A percentile compares a stretch with the other conserved stretches of the same genome.
These are phyloP conservation scores for Lathyrus sativus DNA, from an alignment of 306 rosid genomes.

Conservation along the genomic window DNA sequence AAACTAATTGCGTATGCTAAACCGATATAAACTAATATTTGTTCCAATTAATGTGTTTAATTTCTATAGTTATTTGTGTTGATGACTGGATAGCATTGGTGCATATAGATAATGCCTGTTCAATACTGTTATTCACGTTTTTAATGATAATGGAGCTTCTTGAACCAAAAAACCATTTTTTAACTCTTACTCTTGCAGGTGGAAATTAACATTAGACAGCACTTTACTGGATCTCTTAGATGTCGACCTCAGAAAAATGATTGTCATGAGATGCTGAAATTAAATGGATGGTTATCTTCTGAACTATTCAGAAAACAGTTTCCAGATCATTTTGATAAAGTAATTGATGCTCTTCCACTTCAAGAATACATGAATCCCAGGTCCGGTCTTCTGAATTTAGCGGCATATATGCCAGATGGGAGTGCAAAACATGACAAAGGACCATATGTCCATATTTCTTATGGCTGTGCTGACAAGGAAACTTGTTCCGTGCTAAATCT, in stretches of 20 bases:
- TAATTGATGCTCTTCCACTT: conserved; percentile 76
- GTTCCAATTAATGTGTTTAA: conserved; percentile 19
- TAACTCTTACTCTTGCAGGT: conserved; percentile 63
- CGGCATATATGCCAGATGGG: conserved; percentile 74
- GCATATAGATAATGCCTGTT: background rate
- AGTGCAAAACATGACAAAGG: conserved; percentile 73
- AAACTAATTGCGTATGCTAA: conserved; percentile 25
- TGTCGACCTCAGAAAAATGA: conserved; percentile 56
- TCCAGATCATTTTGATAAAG: conserved; percentile 82
- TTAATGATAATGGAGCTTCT: conserved; percentile 11
- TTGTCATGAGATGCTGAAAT: conserved; percentile 74
- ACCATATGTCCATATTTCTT: conserved; percentile 75
- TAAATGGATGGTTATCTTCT: conserved; percentile 90
- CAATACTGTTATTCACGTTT: background rate
- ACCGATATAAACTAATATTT: conserved; percentile 16
- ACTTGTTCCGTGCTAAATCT: conserved; percentile 70
- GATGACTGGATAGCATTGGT: background rate
- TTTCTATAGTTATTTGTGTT: conserved; percentile 21
- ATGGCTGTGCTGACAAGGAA: conserved; percentile 70
- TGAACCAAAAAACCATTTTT: conserved; percentile 28
- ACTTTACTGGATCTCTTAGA: conserved; percentile 76
- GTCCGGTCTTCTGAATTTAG: conserved; percentile 83
- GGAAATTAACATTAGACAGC: conserved; percentile 81
- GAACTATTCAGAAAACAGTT: conserved; percentile 85
- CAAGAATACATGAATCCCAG: conserved; percentile 92